Evolutionary conservation across 225 moss, liverwort and hornwort species (phyloP).

Genomic region (Neckera pumila): DNA sequence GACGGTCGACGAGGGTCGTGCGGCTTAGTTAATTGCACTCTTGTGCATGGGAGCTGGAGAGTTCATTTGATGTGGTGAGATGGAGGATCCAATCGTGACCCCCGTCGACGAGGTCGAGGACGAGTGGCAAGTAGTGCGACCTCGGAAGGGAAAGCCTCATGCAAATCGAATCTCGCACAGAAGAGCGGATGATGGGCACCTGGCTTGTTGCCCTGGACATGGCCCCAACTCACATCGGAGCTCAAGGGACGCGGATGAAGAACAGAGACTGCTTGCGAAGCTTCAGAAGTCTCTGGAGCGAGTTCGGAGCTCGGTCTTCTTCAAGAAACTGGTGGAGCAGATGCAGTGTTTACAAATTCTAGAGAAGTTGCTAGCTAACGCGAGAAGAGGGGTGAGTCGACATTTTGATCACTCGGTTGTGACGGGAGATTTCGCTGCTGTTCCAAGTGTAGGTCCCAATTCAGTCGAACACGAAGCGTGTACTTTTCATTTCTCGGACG

Average conservation of each 20-base stretch:
- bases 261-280: slow-evolving; percentile 27
- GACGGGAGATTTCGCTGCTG: neutral
- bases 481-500: slow-evolving; percentile 10
- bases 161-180: neutral
- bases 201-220: slow-evolving; percentile 7
- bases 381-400: neutral
- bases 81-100: slow-evolving; percentile 5
- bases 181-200: neutral
- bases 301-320: slow-evolving; percentile 62
- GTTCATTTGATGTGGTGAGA: neutral
- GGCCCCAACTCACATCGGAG: neutral
- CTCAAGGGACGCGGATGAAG: slow-evolving; percentile 19
- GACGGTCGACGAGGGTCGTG: neutral
- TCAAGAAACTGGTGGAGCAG: slow-evolving; percentile 51
- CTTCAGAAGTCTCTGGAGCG: slow-evolving; percentile 42
- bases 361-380: slow-evolving; percentile 24
- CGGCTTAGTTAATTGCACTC: neutral
- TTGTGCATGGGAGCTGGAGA: neutral
- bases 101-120: neutral
- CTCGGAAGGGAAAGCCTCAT: slow-evolving; percentile 21
- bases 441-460: neutral
- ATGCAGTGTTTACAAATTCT: slow-evolving; percentile 49
- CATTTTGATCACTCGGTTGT: neutral
- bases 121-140: slow-evolving; percentile 31
- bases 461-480: slow-evolving; percentile 12